Conservation (phyloP, 306 rosid species). For the Acacia melanoxylon region DNA sequence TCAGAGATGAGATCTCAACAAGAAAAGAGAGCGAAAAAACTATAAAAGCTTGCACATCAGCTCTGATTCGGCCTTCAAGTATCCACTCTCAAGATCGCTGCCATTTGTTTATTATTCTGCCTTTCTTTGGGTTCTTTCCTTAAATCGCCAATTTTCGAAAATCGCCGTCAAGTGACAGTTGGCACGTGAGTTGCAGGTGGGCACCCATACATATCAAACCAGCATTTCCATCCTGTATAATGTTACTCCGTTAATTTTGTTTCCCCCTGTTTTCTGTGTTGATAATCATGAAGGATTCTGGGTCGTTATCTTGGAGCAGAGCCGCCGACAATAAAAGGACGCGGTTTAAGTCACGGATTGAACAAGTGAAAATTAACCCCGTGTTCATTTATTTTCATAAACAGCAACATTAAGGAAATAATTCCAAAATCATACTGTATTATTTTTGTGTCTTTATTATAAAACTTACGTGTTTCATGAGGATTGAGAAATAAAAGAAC, state of each 20-base stretch:
- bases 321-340: neutral
- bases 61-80: neutral
- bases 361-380: neutral
- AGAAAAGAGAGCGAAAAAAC: neutral
- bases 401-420: neutral
- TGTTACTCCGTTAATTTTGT: neutral
- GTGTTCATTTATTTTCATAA: neutral
- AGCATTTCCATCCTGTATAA: neutral
- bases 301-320: neutral
- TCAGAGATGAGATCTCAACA: neutral
- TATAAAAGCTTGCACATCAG: neutral
- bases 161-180: slow-evolving; percentile 1
- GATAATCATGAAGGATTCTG: neutral
- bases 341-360: neutral
- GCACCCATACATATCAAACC: neutral
- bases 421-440: too few relatives aligned
- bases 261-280: neutral
- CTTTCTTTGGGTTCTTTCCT: neutral
- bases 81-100: neutral
- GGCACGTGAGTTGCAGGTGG: slow-evolving; percentile 16
- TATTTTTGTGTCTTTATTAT: too few relatives aligned
- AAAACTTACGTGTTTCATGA: neutral
- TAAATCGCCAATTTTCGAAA: neutral
- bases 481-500: neutral
- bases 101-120: neutral